These are phyloP conservation scores for Purpureocillium lavendulum DNA, from an alignment of 2,329 filamentous ascomycete species.

Conservation along the genomic window DNA sequence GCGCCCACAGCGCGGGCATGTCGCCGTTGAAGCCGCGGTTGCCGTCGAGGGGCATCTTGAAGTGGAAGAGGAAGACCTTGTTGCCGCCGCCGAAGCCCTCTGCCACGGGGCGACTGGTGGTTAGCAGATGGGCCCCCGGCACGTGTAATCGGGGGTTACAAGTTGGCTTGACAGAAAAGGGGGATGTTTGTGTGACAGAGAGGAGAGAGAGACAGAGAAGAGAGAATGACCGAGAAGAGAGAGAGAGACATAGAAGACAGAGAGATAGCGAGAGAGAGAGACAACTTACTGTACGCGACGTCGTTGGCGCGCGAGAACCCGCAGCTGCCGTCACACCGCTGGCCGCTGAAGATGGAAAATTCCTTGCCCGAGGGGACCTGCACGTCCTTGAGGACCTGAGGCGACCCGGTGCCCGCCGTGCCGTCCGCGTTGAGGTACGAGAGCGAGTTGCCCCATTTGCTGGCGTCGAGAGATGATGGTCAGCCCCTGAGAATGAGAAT, in stretches of 20 bases:
- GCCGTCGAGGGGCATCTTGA: slow-evolving; percentile 60
- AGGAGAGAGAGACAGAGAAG: neutral
- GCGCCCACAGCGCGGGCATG: slow-evolving; percentile 68
- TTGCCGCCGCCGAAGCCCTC: slow-evolving; percentile 63
- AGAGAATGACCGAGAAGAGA: too few relatives aligned
- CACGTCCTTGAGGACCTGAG: slow-evolving; percentile 30
- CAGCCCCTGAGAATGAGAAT: too few relatives aligned
- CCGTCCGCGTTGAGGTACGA: slow-evolving; percentile 36
- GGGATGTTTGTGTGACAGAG: neutral
- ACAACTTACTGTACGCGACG: slow-evolving; percentile 34
- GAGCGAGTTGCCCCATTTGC: slow-evolving; percentile 35
- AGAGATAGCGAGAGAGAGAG: neutral
- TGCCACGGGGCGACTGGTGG: slow-evolving; percentile 18
- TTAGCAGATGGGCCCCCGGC: too few relatives aligned
- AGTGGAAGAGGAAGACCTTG: slow-evolving; percentile 68
- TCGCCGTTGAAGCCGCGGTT: slow-evolving; percentile 46
- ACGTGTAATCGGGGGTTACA: too few relatives aligned
- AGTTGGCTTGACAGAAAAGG: neutral
- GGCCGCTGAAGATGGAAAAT: slow-evolving; percentile 35
- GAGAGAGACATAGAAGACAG: too few relatives aligned
- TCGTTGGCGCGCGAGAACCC: slow-evolving; percentile 34
- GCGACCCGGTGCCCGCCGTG: slow-evolving; percentile 24
- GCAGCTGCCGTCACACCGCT: slow-evolving; percentile 32
- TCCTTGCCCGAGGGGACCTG: slow-evolving; percentile 34
- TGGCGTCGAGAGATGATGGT: slow-evolving; percentile 9